phyloP scores from a whole-genome alignment of 352 stramenopile species.

The Globisporangium paroecandrum region DNA sequence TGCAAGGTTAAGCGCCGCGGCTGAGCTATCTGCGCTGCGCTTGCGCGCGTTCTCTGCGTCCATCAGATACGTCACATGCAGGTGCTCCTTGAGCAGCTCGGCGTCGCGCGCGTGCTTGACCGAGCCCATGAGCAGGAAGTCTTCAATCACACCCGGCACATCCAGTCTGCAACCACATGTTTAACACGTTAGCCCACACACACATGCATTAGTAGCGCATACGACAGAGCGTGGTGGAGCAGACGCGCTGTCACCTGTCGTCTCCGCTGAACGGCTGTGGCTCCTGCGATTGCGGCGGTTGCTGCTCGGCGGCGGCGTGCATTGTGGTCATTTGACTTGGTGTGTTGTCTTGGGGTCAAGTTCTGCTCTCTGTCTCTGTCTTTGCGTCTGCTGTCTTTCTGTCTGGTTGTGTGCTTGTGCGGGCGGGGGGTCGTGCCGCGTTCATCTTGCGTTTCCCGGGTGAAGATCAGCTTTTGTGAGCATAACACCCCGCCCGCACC shows the following conservation, averaged over 20 bases:
- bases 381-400: constrained; percentile 1
- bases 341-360: background rate
- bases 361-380: constrained; percentile 1
- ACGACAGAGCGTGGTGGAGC: background rate
- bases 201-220: background rate
- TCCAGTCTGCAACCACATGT: constrained; percentile 37
- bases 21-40: constrained; percentile 21
- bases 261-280: constrained; percentile 9
- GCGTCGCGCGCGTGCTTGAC: constrained; percentile 54
- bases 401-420: constrained; percentile 8
- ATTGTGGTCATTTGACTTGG: constrained; percentile 11
- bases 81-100: constrained; percentile 45
- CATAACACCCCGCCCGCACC: background rate
- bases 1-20: constrained; percentile 21
- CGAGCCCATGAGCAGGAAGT: constrained; percentile 55
- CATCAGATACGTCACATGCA: constrained; percentile 45
- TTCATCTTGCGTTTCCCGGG: background rate
- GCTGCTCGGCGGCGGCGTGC: background rate
- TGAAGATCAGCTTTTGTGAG: background rate
- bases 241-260: constrained; percentile 14
- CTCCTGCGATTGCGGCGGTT: constrained; percentile 11
- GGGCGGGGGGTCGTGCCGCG: background rate
- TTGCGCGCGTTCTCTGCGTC: constrained; percentile 69
- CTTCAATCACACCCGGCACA: constrained; percentile 54
- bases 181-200: background rate